Base-by-base conservation (phyloP, 2,329 filamentous ascomycete genomes). In the Alternaria incomplexa region DNA sequence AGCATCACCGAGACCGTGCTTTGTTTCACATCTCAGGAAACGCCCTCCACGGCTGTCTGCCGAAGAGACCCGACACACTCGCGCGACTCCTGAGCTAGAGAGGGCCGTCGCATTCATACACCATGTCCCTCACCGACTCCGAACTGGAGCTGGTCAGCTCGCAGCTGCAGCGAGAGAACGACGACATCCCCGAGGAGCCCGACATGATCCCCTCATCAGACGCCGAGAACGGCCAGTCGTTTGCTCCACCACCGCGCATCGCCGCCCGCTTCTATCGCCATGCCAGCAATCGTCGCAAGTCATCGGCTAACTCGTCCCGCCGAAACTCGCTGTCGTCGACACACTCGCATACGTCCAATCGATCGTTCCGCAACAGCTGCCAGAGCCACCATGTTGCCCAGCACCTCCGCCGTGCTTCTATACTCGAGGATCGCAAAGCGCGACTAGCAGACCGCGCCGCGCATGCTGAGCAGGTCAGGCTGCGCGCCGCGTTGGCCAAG, bases 401-500 rank as follows among this genome's bases (percentile, higher is more conserved):
- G 76, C 91, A 93, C 76, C 84, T 93, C 60, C 91, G 92, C 46
- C 89, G 92, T 56, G 90, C 91, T 52, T 93, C 91, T 15, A 94
- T 95, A 62, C 87, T 95, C 65, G 92, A 94, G 78, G 90, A 91
- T 69, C 89, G 92, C 64, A 93, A 92, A 76, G 91, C 92, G 13
- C 87, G 92, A 20, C 85, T 96, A 17, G 92, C 92, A 58, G 92
- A 94, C 78, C 85, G 92, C 59, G 92, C 92, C 26, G 91, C 91
- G 8, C 92, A 96, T 79, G 92, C 91, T 22, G 92, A 96, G 79
- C 93, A 94, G 77, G 92, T 96, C 15, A 89, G 92, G 55, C 81
- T 93, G 64, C 87, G 91, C 36, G 92, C 92, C 46, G 91, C 91
- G 10, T 79, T 91, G 61, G 91, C 89, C 63, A 93, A 93, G 80